Conservation (phyloP, 768 basidiomycete genomes). For the Daedaleopsis sinensis region DNA sequence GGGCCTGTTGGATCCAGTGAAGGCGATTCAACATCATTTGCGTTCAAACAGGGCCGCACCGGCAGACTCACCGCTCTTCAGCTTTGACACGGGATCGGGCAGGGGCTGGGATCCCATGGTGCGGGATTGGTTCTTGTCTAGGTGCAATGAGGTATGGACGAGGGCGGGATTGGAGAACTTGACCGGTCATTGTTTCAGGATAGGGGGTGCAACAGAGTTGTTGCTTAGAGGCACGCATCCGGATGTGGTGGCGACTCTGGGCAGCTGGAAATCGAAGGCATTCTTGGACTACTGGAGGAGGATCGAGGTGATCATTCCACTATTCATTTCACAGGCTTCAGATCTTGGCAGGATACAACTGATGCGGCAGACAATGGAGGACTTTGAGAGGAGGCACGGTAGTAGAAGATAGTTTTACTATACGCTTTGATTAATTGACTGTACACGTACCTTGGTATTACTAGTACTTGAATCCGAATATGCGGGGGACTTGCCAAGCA, state of each 20-base stretch:
- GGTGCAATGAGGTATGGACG: slow-evolving; percentile 15
- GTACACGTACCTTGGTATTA: too few relatives aligned
- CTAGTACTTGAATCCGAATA: too few relatives aligned
- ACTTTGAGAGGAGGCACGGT: background rate
- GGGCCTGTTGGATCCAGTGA: slow-evolving; percentile 17
- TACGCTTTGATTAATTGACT: too few relatives aligned
- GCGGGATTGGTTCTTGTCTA: slow-evolving; percentile 4
- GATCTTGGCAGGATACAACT: background rate
- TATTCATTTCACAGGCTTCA: slow-evolving; percentile 12
- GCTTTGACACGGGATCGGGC: background rate
- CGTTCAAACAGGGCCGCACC: background rate
- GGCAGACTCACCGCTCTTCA: slow-evolving; percentile 11
- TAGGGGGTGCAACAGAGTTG: slow-evolving; percentile 26
- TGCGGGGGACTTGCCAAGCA: too few relatives aligned
- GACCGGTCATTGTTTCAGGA: slow-evolving; percentile 26
- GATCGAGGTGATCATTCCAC: slow-evolving; percentile 10
- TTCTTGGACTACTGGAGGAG: slow-evolving; percentile 29
- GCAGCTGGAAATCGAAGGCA: slow-evolving; percentile 25
- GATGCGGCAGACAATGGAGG: background rate
- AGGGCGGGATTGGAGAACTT: background rate
- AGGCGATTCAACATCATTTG: slow-evolving; percentile 31
- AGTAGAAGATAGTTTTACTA: too few relatives aligned
- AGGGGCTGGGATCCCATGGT: slow-evolving; percentile 4
- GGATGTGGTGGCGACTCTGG: slow-evolving; percentile 19
- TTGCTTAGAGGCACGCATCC: slow-evolving; percentile 20